Conservation (phyloP, 2,329 filamentous ascomycete genomes). For the Rutstroemia sp. region DNA sequence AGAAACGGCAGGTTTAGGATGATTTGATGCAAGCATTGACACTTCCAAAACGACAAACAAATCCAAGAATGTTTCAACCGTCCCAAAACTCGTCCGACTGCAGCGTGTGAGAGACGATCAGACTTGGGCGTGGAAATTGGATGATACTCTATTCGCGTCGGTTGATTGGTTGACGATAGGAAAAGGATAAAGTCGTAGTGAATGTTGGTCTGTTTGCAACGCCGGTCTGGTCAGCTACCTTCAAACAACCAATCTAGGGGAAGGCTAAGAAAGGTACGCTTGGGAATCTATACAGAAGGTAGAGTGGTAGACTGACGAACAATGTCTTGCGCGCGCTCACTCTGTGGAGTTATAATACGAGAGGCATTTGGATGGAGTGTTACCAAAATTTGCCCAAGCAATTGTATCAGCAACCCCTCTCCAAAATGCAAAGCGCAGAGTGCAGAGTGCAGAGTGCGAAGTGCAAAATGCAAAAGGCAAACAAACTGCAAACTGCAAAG, state of each 20-base stretch:
- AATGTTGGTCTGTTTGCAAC: not conserved
- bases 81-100: conserved; percentile 7
- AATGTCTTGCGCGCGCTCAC: not conserved
- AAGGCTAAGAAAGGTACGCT: not conserved
- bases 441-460: not conserved
- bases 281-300: not conserved
- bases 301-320: not conserved
- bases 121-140: not conserved
- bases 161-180: not conserved
- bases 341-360: not conserved
- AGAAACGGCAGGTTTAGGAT: conserved; percentile 13
- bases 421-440: not conserved
- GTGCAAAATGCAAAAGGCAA: no score
- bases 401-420: not conserved
- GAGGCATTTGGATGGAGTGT: not conserved
- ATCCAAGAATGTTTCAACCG: conserved; percentile 18
- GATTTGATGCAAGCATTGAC: conserved; percentile 23
- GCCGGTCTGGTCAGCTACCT: not conserved
- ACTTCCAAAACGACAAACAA: conserved; percentile 14
- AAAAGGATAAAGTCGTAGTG: not conserved
- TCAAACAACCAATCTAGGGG: not conserved
- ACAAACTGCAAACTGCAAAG: no score
- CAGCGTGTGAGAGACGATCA: not conserved
- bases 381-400: not conserved
- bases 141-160: not conserved